A percentile compares a stretch with the other conserved stretches of the same genome.
phyloP scores from a whole-genome alignment of 129 eudicot species.

The Mikania micrantha region DNA sequence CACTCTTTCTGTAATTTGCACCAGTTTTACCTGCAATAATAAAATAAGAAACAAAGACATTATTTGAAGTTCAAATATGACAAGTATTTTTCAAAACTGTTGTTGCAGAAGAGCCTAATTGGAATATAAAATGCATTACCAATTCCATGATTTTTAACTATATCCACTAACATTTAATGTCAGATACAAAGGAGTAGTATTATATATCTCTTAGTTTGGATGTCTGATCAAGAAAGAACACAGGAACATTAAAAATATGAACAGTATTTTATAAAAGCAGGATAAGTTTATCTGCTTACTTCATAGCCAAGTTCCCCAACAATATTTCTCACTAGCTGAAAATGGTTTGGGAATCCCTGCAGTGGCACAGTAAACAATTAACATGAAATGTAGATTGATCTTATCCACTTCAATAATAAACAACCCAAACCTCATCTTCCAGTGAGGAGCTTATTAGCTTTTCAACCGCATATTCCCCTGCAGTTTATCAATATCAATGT shows the following conservation, averaged over 20 bases:
- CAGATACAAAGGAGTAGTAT: background rate
- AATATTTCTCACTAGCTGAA: slow-evolving; percentile 53
- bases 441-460: slow-evolving; percentile 52
- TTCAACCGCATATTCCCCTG: slow-evolving; percentile 69
- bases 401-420: background rate
- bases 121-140: background rate
- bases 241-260: background rate
- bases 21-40: slow-evolving; percentile 55
- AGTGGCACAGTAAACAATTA: slow-evolving; percentile 14
- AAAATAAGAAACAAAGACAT: background rate
- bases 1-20: slow-evolving; percentile 63
- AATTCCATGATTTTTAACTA: background rate
- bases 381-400: background rate
- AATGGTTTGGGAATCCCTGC: slow-evolving; percentile 60
- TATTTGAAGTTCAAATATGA: background rate
- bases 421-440: slow-evolving; percentile 49
- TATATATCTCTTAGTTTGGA: background rate
- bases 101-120: background rate
- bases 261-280: slow-evolving; percentile 12
- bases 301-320: slow-evolving; percentile 51
- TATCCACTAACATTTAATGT: background rate
- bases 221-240: background rate
- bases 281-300: slow-evolving; percentile 31
- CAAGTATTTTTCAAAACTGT: background rate
- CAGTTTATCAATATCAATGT: slow-evolving; percentile 5